Evolutionary conservation across 1,139 yeast genomes (phyloP).

Genomic region (Debaryomyces sp.): DNA sequence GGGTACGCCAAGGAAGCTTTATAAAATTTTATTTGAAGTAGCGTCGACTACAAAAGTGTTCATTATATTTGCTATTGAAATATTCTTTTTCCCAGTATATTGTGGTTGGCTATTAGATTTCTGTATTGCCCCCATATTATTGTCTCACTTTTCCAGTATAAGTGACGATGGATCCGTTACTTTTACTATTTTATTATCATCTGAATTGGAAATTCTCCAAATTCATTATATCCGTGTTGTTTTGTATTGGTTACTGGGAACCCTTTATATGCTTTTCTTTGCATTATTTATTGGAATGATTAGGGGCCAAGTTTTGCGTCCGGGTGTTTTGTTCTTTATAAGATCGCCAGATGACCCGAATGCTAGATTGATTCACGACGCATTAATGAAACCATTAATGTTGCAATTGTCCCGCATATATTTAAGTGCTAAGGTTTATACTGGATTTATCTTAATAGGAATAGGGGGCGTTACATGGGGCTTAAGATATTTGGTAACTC

Average conservation of each 20-base stretch:
- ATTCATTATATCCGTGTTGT: conserved; percentile 25
- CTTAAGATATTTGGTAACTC: conserved; percentile 40
- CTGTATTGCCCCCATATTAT: conserved; percentile 60
- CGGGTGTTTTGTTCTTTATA: conserved; percentile 88
- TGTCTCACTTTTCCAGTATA: conserved; percentile 19
- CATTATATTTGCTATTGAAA: conserved; percentile 73
- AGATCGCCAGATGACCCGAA: conserved; percentile 95
- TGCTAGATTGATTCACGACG: conserved; percentile 85
- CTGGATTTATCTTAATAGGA: conserved; percentile 70
- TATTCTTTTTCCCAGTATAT: conserved; percentile 79
- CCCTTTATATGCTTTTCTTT: conserved; percentile 82
- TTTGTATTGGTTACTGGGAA: conserved; percentile 75
- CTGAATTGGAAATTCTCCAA: conserved; percentile 24
- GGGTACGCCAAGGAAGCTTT: conserved; percentile 53
- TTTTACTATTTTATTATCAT: conserved; percentile 27
- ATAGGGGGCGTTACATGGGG: conserved; percentile 69
- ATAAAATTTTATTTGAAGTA: conserved; percentile 55
- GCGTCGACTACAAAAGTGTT: conserved; percentile 69
- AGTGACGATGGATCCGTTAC: conserved; percentile 14
- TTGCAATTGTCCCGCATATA: conserved; percentile 75
- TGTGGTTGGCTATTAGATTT: conserved; percentile 82
- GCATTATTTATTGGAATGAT: conserved; percentile 88
- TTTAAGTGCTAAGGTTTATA: conserved; percentile 76
- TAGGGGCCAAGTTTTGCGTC: conserved; percentile 70
- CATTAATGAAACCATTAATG: conserved; percentile 71